A percentile compares a stretch with the other conserved stretches of the same genome.
These are phyloP conservation scores for Aspergillus brunneoviolaceus DNA, from an alignment of 2,329 filamentous ascomycete species.

Conservation along the genomic window DNA sequence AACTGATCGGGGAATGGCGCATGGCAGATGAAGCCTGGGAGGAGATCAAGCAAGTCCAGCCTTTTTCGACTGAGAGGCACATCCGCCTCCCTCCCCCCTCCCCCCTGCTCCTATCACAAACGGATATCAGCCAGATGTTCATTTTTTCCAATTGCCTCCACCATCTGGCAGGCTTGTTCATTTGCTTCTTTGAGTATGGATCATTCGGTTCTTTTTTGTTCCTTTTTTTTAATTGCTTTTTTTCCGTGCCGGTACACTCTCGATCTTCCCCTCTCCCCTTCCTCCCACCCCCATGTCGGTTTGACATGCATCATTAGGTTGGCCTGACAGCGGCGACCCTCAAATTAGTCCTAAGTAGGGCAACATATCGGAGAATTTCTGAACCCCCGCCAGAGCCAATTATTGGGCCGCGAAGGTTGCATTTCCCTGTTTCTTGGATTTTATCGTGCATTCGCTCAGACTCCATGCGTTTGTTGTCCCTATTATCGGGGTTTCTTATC, in stretches of 20 bases:
- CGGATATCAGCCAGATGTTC: neutral
- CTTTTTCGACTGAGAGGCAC: neutral
- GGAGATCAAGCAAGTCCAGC: neutral
- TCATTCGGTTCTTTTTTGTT: neutral
- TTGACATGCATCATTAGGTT: neutral
- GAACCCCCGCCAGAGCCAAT: slow-evolving; percentile 6
- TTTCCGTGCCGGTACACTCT: neutral
- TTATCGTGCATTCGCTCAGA: neutral
- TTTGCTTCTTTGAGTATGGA: neutral
- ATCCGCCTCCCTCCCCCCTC: neutral
- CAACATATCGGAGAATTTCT: slow-evolving; percentile 15
- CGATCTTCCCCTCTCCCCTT: neutral
- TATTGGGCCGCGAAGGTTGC: neutral
- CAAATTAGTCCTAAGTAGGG: slow-evolving; percentile 5
- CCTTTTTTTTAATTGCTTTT: neutral
- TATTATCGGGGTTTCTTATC: neutral
- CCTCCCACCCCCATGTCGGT: neutral
- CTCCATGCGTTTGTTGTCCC: neutral
- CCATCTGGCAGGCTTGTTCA: neutral
- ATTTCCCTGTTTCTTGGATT: neutral
- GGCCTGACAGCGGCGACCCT: slow-evolving; percentile 12
- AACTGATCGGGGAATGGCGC: too few species aligned
- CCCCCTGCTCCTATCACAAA: neutral
- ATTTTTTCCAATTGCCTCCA: neutral
- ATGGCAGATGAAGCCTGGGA: too few species aligned